Conservation (phyloP, 1,284 basidiomycete genomes). For the Ustilago tritici region DNA sequence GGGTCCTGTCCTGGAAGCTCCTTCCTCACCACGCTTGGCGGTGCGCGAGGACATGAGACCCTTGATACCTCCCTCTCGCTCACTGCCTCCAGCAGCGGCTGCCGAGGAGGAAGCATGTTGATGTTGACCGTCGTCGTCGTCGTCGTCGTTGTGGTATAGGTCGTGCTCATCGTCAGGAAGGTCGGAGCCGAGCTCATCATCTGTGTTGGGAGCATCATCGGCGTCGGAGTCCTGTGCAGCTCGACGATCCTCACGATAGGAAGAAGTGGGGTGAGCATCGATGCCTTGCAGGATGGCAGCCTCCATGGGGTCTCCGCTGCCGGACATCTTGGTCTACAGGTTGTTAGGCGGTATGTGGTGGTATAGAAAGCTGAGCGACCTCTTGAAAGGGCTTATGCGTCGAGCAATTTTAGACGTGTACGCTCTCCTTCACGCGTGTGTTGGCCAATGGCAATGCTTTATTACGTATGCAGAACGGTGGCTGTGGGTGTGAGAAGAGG, state of each 20-base stretch:
- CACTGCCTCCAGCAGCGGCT: neutral
- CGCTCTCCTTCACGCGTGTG: neutral
- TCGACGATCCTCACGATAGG: slow-evolving; percentile 39
- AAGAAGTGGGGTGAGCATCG: slow-evolving; percentile 26
- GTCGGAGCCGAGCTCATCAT: slow-evolving; percentile 58
- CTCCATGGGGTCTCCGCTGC: slow-evolving; percentile 41
- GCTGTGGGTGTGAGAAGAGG: neutral
- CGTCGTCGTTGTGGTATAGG: slow-evolving; percentile 24
- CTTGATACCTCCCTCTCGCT: slow-evolving; percentile 5
- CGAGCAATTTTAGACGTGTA: neutral
- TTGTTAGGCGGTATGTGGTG: neutral
- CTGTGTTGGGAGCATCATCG: slow-evolving; percentile 38
- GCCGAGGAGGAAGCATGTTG: neutral
- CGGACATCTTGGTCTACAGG: slow-evolving; percentile 24
- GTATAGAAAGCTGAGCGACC: neutral
- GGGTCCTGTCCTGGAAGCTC: slow-evolving; percentile 55
- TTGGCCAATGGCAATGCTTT: neutral
- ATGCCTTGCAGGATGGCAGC: slow-evolving; percentile 50
- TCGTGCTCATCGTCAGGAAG: slow-evolving; percentile 34
- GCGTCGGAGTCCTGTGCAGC: slow-evolving; percentile 17
- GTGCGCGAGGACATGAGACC: slow-evolving; percentile 22
- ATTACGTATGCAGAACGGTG: neutral
- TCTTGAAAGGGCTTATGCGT: neutral
- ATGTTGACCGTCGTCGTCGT: slow-evolving; percentile 10
- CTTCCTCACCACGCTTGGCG: slow-evolving; percentile 26